Evolutionary conservation across 129 eudicot genomes (phyloP).

Genomic region (Escallonia rubra): DNA sequence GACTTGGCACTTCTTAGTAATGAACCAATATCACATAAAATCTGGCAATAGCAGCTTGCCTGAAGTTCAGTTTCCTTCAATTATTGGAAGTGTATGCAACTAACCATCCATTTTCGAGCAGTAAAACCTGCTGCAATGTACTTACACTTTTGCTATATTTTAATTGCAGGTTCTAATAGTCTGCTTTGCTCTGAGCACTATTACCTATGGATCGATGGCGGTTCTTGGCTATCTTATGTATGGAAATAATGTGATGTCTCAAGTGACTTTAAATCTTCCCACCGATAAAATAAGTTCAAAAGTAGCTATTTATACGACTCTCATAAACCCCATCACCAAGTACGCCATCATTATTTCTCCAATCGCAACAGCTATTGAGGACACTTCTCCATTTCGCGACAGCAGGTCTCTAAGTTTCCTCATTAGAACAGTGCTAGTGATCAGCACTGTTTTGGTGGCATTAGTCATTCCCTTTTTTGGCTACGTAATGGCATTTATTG

Average conservation of each 20-base stretch:
- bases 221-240: constrained; percentile 62
- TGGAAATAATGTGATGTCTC: constrained; percentile 47
- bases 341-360: constrained; percentile 56
- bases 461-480: constrained; percentile 62
- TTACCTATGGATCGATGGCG: constrained; percentile 60
- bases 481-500: constrained; percentile 63
- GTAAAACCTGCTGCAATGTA: not conserved
- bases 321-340: constrained; percentile 57
- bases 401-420: constrained; percentile 31
- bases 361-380: constrained; percentile 46
- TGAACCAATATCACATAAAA: too few relatives aligned
- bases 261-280: constrained; percentile 65
- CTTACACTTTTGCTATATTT: not conserved
- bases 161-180: constrained; percentile 50
- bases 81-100: too few relatives aligned
- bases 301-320: constrained; percentile 58
- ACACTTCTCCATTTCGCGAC: constrained; percentile 24
- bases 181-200: constrained; percentile 49
- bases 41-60: too few relatives aligned
- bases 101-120: too few relatives aligned
- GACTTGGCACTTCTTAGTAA: too few relatives aligned
- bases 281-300: constrained; percentile 47
- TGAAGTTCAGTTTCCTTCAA: too few relatives aligned
- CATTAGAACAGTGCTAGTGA: constrained; percentile 43
- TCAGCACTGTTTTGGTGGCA: constrained; percentile 58